Evolutionary conservation across 2,329 filamentous ascomycete species (phyloP), one percentile per base, ranked within the genome.

Genomic region (Torrubiella hemipterigena): DNA sequence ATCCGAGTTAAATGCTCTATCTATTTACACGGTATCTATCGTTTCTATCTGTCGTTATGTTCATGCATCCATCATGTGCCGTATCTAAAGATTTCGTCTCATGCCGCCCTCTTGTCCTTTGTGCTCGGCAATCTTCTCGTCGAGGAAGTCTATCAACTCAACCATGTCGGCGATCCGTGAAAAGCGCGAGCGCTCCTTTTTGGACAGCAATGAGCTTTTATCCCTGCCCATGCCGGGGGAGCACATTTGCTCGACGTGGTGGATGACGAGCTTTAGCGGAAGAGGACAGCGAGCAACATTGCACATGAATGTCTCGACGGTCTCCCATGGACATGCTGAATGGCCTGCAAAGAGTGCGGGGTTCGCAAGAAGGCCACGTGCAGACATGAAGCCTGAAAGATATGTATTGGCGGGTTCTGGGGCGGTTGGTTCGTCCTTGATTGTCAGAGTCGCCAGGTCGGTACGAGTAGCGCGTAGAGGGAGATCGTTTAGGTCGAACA

Each of bases 191-290:
- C 74, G 58, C 48, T 79, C 72, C 45, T 61, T 63, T 47, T 67
- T 74, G n/a, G 45, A 61, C 37, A 79, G 49, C 45, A 78, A 55
- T 5, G 63, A 50, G 3, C 48, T 49, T 51, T 72, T 71, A 44
- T 69, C 59, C 10, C 60, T 46, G 0, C 65, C 64, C 51, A 73
- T 65, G 12, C 70, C 71, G 5, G 70, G 67, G 2, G 59, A 64
- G 40, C 63, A 69, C 77, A 83, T 82, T 55, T 82, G 74, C 34
- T 61, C 64, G 17, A 82, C 48, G 48, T 82, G 78, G 48, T 82
- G 77, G 34, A 75, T 58, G 5, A 69, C 65, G 26, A 82, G 55
- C 49, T 77, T 75, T 39, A 73, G 66, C 3, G 75, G 76, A 17
- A 81, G 56, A 6, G 77, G 76, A 2, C 60, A 61, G 23, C 61